Evolutionary conservation across 352 stramenopile genomes (phyloP), one percentile per base, ranked within the genome.

Genomic region (Phytopythium helicoides): DNA sequence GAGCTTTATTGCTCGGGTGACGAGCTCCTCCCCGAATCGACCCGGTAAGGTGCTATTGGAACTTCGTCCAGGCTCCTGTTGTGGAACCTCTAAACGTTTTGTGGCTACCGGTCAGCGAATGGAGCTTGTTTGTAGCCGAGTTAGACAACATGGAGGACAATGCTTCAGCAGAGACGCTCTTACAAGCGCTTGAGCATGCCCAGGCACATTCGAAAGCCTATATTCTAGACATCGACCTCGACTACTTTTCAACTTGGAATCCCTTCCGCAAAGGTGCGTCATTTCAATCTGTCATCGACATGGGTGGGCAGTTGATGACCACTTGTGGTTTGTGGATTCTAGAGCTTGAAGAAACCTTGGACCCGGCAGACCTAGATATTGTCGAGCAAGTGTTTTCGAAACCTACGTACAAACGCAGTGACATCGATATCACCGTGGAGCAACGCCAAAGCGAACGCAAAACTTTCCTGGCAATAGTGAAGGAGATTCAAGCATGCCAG

Each of bases 171-270:
- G 33, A 25, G 12, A 36, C 60, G 14, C 50, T 67, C n/a, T 26
- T 38, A 7, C 47, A 64, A 11, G 68, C 62, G 15, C 50, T 67
- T 0, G 39, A 33, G 25, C 56, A 54, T 22, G 58, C 71, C 36
- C 45, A 44, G 33, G 28, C 53, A 9, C 55, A 57, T 6, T 65
- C 59, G n/a, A 76, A 71, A 42, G 57, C 56, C 14, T 94, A 69
- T 45, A 42, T 96, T 6, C 53, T 96, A 0, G 87, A 96, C 52
- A 83, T 96, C 25, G 89, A 93, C 58, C 56, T 96, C n/a, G 87
- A 96, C 66, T 96, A 92, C 58, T 96, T 95, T 57, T 93, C 84
- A 16, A 94, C 85, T 5, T 88, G 82, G 76, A 87, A 93, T 34
- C 87, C 87, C 7, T 96, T 96, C 44, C 74, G 67, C 11, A 75